Percentiles rank a stretch among this genome's conserved stretches.
phyloP scores from a whole-genome alignment of 352 stramenopile species.

The Globisporangium heterothallicum region DNA sequence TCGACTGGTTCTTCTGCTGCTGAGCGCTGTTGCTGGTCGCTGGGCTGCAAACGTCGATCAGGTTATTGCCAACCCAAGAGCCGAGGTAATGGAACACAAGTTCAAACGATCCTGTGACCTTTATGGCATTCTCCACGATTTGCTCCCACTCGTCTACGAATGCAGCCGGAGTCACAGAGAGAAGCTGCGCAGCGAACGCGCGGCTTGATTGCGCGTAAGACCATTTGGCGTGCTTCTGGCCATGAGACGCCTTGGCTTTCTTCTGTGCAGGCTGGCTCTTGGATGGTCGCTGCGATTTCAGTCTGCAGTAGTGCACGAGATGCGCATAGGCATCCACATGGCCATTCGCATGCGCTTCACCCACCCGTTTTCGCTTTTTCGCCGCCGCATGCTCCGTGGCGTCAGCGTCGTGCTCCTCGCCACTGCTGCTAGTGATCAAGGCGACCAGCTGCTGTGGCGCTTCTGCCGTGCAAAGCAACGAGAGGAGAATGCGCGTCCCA shows the following conservation, averaged over 20 bases:
- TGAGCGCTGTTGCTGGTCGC: neutral
- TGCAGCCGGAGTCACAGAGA: conserved; percentile 13
- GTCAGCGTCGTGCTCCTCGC: neutral
- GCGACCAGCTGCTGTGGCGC: conserved; percentile 31
- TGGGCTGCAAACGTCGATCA: conserved; percentile 13
- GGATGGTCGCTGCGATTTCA: neutral
- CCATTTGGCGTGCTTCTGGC: too few species aligned
- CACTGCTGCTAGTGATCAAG: conserved; percentile 24
- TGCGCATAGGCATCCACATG: conserved; percentile 28
- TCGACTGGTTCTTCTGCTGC: conserved; percentile 25
- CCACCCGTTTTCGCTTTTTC: conserved; percentile 17
- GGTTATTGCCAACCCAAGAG: conserved; percentile 32
- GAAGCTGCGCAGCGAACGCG: conserved; percentile 15
- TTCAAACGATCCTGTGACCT: conserved; percentile 24
- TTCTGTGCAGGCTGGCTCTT: neutral
- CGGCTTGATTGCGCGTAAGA: neutral
- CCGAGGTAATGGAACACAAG: conserved; percentile 51
- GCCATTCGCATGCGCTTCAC: neutral
- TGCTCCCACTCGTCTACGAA: conserved; percentile 31
- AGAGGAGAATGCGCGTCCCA: conserved; percentile 34
- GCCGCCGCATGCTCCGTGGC: conserved; percentile 1
- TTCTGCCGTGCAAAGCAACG: conserved; percentile 26
- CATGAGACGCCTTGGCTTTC: neutral
- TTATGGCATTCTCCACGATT: conserved; percentile 29
- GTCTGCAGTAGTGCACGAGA: conserved; percentile 27